These are phyloP conservation scores for Kwoniella shivajii DNA, from an alignment of 1,284 basidiomycete species.

Conservation along the genomic window DNA sequence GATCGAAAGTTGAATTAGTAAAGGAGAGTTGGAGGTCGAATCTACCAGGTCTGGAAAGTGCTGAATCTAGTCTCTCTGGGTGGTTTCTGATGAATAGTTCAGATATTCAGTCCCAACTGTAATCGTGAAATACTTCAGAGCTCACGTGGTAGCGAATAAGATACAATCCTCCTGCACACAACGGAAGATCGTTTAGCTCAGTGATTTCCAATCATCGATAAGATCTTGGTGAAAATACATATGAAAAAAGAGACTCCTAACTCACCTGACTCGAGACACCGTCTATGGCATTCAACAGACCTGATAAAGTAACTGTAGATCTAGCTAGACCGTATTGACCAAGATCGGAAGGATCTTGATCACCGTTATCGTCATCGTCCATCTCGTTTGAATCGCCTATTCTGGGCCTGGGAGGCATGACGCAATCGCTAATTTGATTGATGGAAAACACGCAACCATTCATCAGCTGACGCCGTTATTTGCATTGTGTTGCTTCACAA, in stretches of 20 bases:
- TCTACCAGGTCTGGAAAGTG: slow-evolving; percentile 37
- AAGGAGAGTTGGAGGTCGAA: slow-evolving; percentile 36
- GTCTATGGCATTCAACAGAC: slow-evolving; percentile 40
- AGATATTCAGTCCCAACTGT: background rate
- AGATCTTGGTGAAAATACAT: background rate
- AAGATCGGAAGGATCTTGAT: background rate
- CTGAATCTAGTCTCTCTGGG: slow-evolving; percentile 35
- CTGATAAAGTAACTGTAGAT: slow-evolving; percentile 36
- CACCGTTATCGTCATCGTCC: background rate
- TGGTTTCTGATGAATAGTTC: slow-evolving; percentile 38
- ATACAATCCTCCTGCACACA: slow-evolving; percentile 16
- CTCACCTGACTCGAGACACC: slow-evolving; percentile 35
- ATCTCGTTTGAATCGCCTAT: background rate
- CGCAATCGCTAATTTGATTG: background rate
- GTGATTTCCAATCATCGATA: background rate
- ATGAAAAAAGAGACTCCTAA: background rate
- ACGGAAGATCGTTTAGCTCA: background rate
- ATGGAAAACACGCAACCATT: no score
- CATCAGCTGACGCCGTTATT: no score
- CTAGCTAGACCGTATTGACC: slow-evolving; percentile 19
- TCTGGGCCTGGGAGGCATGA: background rate
- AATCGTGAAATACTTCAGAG: background rate
- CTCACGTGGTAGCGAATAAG: slow-evolving; percentile 18
- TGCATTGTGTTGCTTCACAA: no score
- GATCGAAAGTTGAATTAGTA: slow-evolving; percentile 70